A percentile compares a stretch with the other conserved stretches of the same genome.
phyloP scores from a whole-genome alignment of 1,284 basidiomycete genomes.

The Trichosporon sp. region DNA sequence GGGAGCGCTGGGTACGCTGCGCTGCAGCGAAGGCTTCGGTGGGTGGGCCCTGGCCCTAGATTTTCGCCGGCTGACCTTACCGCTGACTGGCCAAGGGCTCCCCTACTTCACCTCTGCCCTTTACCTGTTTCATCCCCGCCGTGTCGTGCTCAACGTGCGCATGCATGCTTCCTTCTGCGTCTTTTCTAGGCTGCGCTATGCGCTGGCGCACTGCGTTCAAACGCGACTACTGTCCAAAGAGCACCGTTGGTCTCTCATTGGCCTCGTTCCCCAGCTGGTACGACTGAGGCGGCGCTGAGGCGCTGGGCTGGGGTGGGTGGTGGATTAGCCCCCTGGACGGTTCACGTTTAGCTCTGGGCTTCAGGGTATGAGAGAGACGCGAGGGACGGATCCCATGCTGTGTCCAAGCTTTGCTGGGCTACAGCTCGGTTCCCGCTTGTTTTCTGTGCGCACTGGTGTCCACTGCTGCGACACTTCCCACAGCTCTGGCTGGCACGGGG shows the following conservation, averaged over 20 bases:
- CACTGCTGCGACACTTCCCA: neutral
- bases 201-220: neutral
- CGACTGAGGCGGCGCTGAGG: neutral
- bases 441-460: neutral
- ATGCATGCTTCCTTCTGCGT: neutral
- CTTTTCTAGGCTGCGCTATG: neutral
- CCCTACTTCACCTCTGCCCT: neutral
- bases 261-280: neutral
- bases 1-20: too few species aligned
- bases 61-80: neutral
- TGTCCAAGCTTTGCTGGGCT: constrained; percentile 12
- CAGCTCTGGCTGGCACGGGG: neutral
- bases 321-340: neutral
- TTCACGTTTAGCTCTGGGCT: neutral
- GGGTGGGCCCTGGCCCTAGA: constrained; percentile 4
- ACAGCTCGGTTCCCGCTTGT: constrained; percentile 14
- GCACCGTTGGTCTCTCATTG: neutral
- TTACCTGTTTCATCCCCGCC: neutral
- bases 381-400: constrained; percentile 17
- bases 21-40: neutral
- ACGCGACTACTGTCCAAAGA: neutral
- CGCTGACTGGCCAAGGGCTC: neutral
- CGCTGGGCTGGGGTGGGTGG: neutral
- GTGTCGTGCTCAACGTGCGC: neutral
- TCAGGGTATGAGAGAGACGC: constrained; percentile 7